Base-by-base conservation (phyloP, 495 filamentous ascomycete genomes). In the Penicillium soppii region DNA sequence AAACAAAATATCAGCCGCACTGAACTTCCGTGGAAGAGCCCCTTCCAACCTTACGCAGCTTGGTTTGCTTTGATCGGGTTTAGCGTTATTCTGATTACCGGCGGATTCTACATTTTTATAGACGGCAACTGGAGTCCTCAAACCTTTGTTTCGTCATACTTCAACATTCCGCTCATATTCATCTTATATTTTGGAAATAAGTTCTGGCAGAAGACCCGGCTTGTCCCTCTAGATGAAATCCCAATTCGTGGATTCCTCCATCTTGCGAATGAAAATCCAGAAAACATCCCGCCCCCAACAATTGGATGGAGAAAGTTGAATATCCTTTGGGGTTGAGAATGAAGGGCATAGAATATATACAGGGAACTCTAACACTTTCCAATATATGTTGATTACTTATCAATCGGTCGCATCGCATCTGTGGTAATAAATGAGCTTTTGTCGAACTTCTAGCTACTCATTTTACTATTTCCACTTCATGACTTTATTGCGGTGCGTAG, bases 181-280 rank as follows among this genome's bases (percentile, higher is more conserved):
- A 52, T 52, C 2, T 70, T 80, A 25, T 82, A 76, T 47, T 56
- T 80, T 29, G 69, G 66, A 7, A 82, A 71, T 68, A 83, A 82
- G 47, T 57, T 68, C 7, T 58, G 65, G 32, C 75, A 71, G 48
- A 81, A 72, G 56, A 82, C 78, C 1, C 75, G 70, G 52, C 61
- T 84, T 23, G 57, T 75, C 20, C 61, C 71, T 1, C 67, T 81
- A 22, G 68, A 69, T 47, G 64, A 74, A 10, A 77, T 83, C 36
- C 53, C 53, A 15, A 52, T 56, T 42, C 39, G n/a, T 5, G 39
- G 23, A 16, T 42, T 42, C 15, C 20, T 42, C n/a, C 39, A 6
- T 13, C n/a, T 42, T 23, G 39, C 22, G 2, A 42, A 42, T 19
- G 39, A 42, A 16, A 26, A 22, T 22, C 36, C 25, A 15, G n/a